Base-by-base conservation (phyloP, 2,329 filamentous ascomycete genomes). In the Penicillium sp. region DNA sequence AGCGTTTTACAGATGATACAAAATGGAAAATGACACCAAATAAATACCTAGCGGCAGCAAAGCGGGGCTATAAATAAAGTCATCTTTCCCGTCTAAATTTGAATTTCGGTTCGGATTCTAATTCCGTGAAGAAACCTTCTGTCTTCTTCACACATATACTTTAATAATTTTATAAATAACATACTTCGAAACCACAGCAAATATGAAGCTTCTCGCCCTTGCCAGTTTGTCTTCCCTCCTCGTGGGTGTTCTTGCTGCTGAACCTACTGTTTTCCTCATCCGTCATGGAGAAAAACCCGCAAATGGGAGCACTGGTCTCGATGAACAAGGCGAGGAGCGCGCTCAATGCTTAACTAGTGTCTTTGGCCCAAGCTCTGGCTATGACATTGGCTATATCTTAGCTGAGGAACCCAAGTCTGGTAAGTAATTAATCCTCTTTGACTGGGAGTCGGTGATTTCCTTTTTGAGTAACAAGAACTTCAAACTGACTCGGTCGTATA, bases 231-330 rank as follows among this genome's bases (percentile, higher is more conserved):
- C 45, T 3, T 33, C 57, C 12, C 47, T 46, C 28, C 14, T 60
- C 12, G 45, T 56, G 16, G 51, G 35, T 7, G 28, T 47, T 1
- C 51, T 55, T 3, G 38, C 59, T 3, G 66, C 66, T 14, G 58
- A 61, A 9, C 77, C 82, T 1, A 85, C 79, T 0, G 80, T 86
- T 30, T 87, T 84, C 65, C 70, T 86, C 8, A 86, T 87, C 65
- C 80, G 83, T 18, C 84, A 87, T 61, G 84, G 83, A 58, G 84
- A 87, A 68, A 87, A 87, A 68, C 83, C 83, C 2, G 56, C 64
- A 1, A 68, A 75, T 38, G 75, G 76, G 16, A 72, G 73, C 33
- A 70, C 77, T 56, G 83, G 82, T 2, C 72, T 86, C 47, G 82
- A 68, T 55, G 62, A 74, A 0, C 63, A 77, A 58, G 84, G 84